Evolutionary conservation across 306 rosid species (phyloP).

Genomic region (Prinsepia uniflora): DNA sequence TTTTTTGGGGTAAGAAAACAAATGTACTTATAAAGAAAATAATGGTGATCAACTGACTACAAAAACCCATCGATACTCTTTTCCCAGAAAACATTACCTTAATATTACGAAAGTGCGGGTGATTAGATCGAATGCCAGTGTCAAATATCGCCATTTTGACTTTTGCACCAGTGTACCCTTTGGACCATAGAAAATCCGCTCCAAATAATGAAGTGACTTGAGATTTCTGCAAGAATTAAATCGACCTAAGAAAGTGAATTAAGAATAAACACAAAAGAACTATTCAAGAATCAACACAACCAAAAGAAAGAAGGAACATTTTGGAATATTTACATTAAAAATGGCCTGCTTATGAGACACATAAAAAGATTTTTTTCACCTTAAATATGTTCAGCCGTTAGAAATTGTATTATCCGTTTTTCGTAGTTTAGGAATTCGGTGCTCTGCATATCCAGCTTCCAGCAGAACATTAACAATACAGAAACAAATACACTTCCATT

Average conservation of each 20-base stretch:
- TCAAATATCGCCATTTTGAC: constrained; percentile 98
- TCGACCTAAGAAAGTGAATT: constrained; percentile 15
- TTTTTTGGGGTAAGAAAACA: neutral
- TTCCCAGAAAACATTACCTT: constrained; percentile 48
- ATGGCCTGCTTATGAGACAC: no score
- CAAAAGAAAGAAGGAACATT: neutral
- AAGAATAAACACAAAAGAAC: neutral
- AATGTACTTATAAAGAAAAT: neutral
- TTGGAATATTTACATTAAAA: neutral
- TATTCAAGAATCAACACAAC: neutral
- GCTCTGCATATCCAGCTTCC: neutral
- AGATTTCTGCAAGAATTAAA: constrained; percentile 56
- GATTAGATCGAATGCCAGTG: constrained; percentile 89
- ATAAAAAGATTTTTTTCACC: no score
- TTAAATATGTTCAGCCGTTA: neutral
- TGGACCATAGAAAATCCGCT: constrained; percentile 76
- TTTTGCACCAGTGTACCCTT: constrained; percentile 78
- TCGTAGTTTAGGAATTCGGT: neutral
- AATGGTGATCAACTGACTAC: neutral
- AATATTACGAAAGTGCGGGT: constrained; percentile 90
- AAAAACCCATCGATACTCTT: constrained; percentile 1
- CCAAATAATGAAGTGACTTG: constrained; percentile 91
- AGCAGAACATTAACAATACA: neutral
- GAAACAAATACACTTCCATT: neutral
- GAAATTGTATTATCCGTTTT: neutral